phyloP scores from a whole-genome alignment of 2,329 filamentous ascomycete genomes.

The Alternaria viburni region DNA sequence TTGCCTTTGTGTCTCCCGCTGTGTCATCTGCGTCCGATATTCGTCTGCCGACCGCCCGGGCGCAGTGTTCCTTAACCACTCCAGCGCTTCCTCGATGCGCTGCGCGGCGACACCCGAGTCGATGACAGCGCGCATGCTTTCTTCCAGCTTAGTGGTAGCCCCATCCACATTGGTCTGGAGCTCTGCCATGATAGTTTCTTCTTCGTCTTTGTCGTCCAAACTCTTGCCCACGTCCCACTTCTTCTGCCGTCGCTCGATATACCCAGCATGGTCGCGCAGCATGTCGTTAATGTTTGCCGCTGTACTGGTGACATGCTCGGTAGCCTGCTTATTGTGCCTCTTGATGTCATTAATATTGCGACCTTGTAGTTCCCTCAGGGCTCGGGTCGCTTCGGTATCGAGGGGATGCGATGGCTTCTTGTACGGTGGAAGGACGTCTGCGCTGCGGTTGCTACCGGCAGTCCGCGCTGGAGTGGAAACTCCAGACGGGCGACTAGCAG shows the following conservation, averaged over 20 bases:
- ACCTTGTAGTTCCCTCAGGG: constrained; percentile 54
- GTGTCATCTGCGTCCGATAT: constrained; percentile 45
- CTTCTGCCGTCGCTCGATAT: constrained; percentile 42
- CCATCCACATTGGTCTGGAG: constrained; percentile 55
- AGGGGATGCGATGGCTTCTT: constrained; percentile 61
- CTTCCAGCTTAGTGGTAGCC: constrained; percentile 63
- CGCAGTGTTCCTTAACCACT: constrained; percentile 49
- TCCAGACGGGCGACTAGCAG: constrained; percentile 14
- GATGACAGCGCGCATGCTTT: constrained; percentile 63
- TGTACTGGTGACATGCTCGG: constrained; percentile 54
- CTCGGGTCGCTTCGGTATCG: constrained; percentile 53
- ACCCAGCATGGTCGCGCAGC: constrained; percentile 50
- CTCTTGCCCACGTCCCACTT: constrained; percentile 44
- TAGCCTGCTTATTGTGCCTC: constrained; percentile 56
- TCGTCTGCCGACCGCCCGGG: constrained; percentile 37
- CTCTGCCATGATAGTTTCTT: constrained; percentile 48
- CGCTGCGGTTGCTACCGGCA: constrained; percentile 5
- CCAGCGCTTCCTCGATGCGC: constrained; percentile 53
- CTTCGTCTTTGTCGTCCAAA: constrained; percentile 49
- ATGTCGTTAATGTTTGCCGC: constrained; percentile 65
- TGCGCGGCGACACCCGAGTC: constrained; percentile 60
- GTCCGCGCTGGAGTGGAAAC: constrained; percentile 1
- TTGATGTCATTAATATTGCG: constrained; percentile 55
- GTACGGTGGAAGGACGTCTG: constrained; percentile 56
- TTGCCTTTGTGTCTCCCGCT: constrained; percentile 45